phyloP scores from a whole-genome alignment of 257 asterid genomes.

The Osmanthus fragrans region DNA sequence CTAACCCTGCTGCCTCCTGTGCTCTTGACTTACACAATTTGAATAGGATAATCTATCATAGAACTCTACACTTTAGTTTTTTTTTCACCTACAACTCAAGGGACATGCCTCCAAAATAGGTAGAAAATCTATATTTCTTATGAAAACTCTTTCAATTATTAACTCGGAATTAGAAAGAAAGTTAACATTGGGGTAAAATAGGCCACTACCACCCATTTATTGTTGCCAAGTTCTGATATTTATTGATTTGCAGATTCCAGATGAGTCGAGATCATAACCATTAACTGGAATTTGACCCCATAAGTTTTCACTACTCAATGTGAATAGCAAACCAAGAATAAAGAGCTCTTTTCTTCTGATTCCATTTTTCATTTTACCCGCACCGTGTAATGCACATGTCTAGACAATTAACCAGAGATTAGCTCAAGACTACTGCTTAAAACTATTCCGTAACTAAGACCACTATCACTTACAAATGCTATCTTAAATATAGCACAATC shows the following conservation, averaged over 20 bases:
- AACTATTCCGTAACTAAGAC: neutral
- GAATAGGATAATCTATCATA: too few relatives aligned
- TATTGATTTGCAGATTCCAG: neutral
- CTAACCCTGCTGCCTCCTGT: too few relatives aligned
- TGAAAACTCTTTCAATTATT: too few relatives aligned
- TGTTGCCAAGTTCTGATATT: neutral
- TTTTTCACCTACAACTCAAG: too few relatives aligned
- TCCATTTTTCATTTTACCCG: neutral
- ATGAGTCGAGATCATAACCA: neutral
- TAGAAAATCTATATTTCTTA: neutral
- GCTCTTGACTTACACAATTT: too few relatives aligned
- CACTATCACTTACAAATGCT: too few relatives aligned
- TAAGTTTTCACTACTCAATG: neutral
- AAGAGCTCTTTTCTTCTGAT: neutral
- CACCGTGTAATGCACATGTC: neutral
- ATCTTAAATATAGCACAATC: neutral
- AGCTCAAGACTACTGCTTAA: neutral
- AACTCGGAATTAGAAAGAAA: neutral
- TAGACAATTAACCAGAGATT: neutral
- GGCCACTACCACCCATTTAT: neutral
- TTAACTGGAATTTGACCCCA: neutral
- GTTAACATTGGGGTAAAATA: too few relatives aligned
- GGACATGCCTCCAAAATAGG: neutral
- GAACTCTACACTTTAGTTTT: neutral
- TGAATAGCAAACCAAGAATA: neutral